phyloP scores from a whole-genome alignment of 2,329 filamentous ascomycete species.

The Geoglossum cookeanum region DNA sequence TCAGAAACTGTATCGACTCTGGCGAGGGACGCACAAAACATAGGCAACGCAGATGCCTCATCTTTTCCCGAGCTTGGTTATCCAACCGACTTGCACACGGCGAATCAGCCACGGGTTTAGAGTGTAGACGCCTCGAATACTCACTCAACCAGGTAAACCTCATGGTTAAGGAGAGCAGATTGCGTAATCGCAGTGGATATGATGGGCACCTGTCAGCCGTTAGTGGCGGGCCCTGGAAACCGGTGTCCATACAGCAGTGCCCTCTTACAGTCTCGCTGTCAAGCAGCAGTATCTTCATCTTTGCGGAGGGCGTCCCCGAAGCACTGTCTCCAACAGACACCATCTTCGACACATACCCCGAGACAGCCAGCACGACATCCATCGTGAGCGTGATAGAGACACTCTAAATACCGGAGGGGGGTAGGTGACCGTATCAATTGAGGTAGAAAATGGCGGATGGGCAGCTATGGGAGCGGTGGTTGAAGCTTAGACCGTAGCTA shows the following conservation, averaged over 20 bases:
- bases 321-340: conserved; percentile 62
- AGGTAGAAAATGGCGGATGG: background rate
- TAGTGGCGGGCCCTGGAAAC: conserved; percentile 16
- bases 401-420: background rate
- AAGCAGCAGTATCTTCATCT: conserved; percentile 95
- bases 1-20: conserved; percentile 79
- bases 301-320: conserved; percentile 48
- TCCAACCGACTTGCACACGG: conserved; percentile 46
- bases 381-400: conserved; percentile 28
- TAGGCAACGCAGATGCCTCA: conserved; percentile 87
- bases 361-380: conserved; percentile 86
- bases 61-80: conserved; percentile 79
- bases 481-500: too few species aligned
- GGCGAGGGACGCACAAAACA: conserved; percentile 85
- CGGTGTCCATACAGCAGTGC: background rate
- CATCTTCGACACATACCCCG: conserved; percentile 94
- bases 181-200: conserved; percentile 92
- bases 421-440: background rate
- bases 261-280: conserved; percentile 71
- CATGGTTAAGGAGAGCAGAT: conserved; percentile 82
- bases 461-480: too few species aligned
- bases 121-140: conserved; percentile 5
- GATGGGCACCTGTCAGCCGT: conserved; percentile 47
- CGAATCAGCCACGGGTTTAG: background rate
- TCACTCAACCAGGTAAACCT: conserved; percentile 87